phyloP scores from a whole-genome alignment of 140 eudicot species.

The Anethum foeniculum region DNA sequence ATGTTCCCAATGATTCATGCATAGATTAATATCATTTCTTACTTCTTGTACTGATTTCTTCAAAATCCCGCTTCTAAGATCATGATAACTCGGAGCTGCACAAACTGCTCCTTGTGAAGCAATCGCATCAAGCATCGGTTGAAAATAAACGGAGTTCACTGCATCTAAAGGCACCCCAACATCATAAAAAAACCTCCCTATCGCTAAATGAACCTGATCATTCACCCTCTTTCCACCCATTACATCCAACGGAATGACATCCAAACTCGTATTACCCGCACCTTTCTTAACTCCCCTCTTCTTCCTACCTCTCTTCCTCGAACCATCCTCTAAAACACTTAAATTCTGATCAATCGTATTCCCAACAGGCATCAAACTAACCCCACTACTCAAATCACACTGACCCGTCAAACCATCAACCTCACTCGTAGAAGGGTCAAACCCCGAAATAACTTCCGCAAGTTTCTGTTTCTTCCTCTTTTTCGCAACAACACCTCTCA shows the following conservation, averaged over 20 bases:
- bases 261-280: constrained; percentile 12
- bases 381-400: constrained; percentile 39
- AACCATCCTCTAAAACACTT: constrained; percentile 39
- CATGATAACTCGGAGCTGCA: constrained; percentile 62
- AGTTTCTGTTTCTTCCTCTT: constrained; percentile 80
- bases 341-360: constrained; percentile 37
- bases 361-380: constrained; percentile 43
- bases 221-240: constrained; percentile 32
- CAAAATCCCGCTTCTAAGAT: constrained; percentile 68
- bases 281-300: constrained; percentile 58
- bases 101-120: constrained; percentile 56
- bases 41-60: constrained; percentile 70
- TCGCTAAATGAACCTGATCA: constrained; percentile 58
- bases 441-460: constrained; percentile 41
- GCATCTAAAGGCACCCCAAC: constrained; percentile 76
- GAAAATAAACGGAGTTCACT: constrained; percentile 74
- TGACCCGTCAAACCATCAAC: constrained; percentile 29
- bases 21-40: constrained; percentile 49
- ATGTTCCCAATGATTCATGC: constrained; percentile 57
- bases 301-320: constrained; percentile 49
- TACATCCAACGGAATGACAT: constrained; percentile 21
- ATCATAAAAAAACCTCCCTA: constrained; percentile 72
- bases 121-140: constrained; percentile 82
- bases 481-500: constrained; percentile 58
- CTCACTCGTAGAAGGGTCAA: constrained; percentile 24